Conservation (phyloP, 1,139 yeast species). For the Pneumocystis oryctolagi region DNA sequence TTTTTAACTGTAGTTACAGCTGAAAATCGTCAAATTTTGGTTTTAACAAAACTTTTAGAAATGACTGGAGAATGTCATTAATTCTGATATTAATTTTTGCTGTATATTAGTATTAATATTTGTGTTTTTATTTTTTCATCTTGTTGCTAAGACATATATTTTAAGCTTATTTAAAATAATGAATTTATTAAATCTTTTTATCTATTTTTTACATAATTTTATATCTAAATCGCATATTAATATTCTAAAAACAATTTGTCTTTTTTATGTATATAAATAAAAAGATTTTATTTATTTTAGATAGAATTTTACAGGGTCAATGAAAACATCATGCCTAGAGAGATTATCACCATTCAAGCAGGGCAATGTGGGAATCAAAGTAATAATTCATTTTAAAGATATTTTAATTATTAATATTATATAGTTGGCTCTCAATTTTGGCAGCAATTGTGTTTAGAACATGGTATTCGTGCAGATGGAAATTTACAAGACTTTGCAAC, state of each 20-base stretch:
- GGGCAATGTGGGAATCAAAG: constrained; percentile 95
- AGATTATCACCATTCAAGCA: constrained; percentile 46
- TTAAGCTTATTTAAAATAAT: neutral
- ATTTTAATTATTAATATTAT: neutral
- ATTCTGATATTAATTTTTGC: neutral
- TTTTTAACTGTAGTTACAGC: neutral
- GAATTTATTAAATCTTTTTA: neutral
- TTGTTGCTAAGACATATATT: neutral
- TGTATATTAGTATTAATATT: neutral
- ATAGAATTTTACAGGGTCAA: neutral
- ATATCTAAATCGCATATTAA: neutral
- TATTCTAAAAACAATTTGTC: neutral
- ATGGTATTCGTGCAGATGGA: constrained; percentile 72
- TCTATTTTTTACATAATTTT: neutral
- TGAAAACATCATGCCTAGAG: constrained; percentile 29
- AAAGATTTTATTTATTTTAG: neutral
- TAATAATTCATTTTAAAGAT: neutral
- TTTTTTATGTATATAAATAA: neutral
- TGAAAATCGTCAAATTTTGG: neutral
- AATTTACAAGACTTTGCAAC: constrained; percentile 26
- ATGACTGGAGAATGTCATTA: neutral
- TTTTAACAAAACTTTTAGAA: neutral
- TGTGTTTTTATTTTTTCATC: neutral
- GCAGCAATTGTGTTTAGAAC: constrained; percentile 79
- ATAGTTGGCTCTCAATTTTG: constrained; percentile 71